Evolutionary conservation across 208 protist genomes (phyloP).

Genomic region (Naegleria gruberi): DNA sequence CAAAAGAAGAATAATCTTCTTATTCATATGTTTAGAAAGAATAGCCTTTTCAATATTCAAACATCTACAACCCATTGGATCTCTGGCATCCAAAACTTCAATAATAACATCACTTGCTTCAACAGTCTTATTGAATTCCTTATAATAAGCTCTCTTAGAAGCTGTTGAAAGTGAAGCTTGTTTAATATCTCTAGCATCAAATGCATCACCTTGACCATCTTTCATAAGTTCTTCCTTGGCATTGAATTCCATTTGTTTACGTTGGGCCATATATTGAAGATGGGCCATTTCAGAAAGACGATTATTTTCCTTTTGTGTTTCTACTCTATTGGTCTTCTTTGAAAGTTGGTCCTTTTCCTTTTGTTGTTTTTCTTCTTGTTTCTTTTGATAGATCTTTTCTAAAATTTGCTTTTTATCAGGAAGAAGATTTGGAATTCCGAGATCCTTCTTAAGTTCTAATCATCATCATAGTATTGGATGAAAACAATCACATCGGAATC

Average conservation of each 20-base stretch:
- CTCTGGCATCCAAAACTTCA: constrained; percentile 91
- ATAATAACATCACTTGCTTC: constrained; percentile 89
- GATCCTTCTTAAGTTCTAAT: constrained; percentile 34
- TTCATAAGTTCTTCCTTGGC: neutral
- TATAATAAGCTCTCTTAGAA: constrained; percentile 41
- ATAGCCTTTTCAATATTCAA: constrained; percentile 80
- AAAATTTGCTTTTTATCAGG: constrained; percentile 37
- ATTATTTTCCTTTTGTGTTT: neutral
- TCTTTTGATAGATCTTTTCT: constrained; percentile 20
- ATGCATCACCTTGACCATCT: neutral
- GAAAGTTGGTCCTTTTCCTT: neutral
- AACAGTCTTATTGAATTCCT: constrained; percentile 67
- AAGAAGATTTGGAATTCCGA: constrained; percentile 36
- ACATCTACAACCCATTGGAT: constrained; percentile 89
- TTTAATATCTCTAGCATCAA: neutral
- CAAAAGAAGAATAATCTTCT: constrained; percentile 85
- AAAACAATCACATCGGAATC: no score
- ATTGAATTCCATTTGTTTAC: neutral
- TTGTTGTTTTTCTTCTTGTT: constrained; percentile 22
- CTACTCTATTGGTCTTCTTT: neutral
- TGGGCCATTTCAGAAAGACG: neutral
- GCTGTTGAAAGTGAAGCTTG: neutral
- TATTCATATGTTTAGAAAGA: constrained; percentile 66
- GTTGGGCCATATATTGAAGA: neutral
- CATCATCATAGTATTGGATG: neutral